Percentiles rank a stretch among this genome's conserved stretches.
These are phyloP conservation scores for Globisporangium viniferum DNA, from an alignment of 352 stramenopile genomes.

Conservation along the genomic window DNA sequence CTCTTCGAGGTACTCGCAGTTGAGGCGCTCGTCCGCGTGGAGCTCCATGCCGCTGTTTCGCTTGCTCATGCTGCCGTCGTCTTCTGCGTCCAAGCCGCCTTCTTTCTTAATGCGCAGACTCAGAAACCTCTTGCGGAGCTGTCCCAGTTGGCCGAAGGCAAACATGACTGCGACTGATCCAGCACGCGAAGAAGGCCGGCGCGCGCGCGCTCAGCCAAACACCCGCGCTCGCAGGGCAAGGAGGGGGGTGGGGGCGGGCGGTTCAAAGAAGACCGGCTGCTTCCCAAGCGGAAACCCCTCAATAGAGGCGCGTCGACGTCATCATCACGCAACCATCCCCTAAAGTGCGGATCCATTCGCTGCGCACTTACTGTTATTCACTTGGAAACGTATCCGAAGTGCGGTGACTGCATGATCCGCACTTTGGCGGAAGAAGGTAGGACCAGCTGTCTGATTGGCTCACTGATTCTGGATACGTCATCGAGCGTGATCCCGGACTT, in stretches of 20 bases:
- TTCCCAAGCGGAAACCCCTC: conserved; percentile 2
- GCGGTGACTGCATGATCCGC: background rate
- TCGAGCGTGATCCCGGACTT: background rate
- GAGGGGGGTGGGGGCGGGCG: background rate
- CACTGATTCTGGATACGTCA: background rate
- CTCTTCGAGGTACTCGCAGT: conserved; percentile 65
- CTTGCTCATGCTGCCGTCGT: conserved; percentile 11
- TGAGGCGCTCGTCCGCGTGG: conserved; percentile 47
- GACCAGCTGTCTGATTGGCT: background rate
- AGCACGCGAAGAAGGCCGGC: background rate
- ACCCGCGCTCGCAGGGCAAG: background rate
- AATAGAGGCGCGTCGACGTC: conserved; percentile 8
- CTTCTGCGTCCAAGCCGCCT: conserved; percentile 20
- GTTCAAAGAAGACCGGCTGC: conserved; percentile 4
- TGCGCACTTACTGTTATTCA: background rate
- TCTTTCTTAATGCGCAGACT: conserved; percentile 43
- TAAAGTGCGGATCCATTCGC: background rate
- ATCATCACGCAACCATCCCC: background rate
- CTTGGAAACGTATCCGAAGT: background rate
- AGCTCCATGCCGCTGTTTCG: conserved; percentile 19
- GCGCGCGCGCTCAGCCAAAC: background rate
- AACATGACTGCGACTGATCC: conserved; percentile 26
- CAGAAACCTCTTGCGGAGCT: conserved; percentile 38
- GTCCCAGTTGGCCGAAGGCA: conserved; percentile 19
- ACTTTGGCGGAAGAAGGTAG: background rate